A percentile compares a stretch with the other conserved stretches of the same genome.
Conservation (phyloP, 2,329 filamentous ascomycete genomes). For the Fonsecaea pedrosoi region DNA sequence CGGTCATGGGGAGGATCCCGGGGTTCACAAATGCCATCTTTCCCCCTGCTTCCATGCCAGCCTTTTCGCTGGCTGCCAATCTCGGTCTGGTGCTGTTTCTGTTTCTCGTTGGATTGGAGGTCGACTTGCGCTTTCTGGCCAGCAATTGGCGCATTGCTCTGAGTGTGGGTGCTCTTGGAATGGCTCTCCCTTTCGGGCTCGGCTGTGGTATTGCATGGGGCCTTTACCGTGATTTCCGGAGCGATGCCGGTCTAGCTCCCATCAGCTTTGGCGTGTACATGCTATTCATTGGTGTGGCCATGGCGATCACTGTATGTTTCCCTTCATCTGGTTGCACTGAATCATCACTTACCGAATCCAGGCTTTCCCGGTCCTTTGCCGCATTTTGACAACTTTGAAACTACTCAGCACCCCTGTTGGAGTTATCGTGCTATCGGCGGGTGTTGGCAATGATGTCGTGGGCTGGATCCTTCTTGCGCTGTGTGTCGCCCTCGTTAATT, state of each 20-base stretch:
- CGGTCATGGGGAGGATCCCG: constrained; percentile 84
- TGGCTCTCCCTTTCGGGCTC: constrained; percentile 81
- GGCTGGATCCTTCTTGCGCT: constrained; percentile 93
- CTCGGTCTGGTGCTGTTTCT: constrained; percentile 83
- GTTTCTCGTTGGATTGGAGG: constrained; percentile 86
- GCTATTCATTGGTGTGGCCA: constrained; percentile 88
- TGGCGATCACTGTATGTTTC: constrained; percentile 78
- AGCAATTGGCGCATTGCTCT: constrained; percentile 81
- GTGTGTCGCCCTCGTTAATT: constrained; percentile 91
- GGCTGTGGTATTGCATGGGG: constrained; percentile 82
- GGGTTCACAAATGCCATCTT: constrained; percentile 80
- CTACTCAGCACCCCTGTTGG: constrained; percentile 82
- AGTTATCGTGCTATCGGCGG: constrained; percentile 85
- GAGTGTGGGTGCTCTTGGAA: constrained; percentile 78
- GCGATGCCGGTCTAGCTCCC: constrained; percentile 61
- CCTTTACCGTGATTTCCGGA: constrained; percentile 74
- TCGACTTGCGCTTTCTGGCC: constrained; percentile 77
- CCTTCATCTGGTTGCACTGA: neutral
- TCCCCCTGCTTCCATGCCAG: constrained; percentile 74
- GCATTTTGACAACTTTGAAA: constrained; percentile 90
- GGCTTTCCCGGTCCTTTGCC: constrained; percentile 87
- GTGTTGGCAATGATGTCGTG: constrained; percentile 89
- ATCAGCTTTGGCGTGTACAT: constrained; percentile 69
- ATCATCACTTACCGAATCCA: constrained; percentile 40
- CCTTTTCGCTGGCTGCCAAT: constrained; percentile 79